Conservation (phyloP, 257 asterid species). For the Haberlea rhodopensis region DNA sequence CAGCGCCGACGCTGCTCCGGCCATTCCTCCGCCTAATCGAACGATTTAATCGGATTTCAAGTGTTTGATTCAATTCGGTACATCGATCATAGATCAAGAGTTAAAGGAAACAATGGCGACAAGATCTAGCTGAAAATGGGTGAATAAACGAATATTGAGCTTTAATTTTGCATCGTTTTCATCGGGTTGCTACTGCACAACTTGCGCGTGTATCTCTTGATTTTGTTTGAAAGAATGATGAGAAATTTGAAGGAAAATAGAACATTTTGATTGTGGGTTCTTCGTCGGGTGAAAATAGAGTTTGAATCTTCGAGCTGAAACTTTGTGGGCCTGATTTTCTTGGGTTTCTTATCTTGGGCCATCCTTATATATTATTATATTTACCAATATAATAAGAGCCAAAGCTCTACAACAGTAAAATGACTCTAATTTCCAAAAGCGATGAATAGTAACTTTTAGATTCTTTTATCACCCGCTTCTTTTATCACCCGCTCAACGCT, state of each 20-base stretch:
- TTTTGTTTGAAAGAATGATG: background rate
- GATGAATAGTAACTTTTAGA: too few species aligned
- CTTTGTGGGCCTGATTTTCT: background rate
- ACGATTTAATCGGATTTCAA: conserved; percentile 16
- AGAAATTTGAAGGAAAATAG: background rate
- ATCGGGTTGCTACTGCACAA: conserved; percentile 15
- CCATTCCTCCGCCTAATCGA: conserved; percentile 40
- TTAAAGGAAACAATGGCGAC: conserved; percentile 23
- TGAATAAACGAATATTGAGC: conserved; percentile 16
- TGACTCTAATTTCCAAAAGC: too few species aligned
- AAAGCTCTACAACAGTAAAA: too few species aligned
- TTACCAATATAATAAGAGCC: too few species aligned
- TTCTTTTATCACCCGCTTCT: too few species aligned
- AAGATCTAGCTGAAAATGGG: conserved; percentile 35
- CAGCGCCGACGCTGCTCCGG: conserved; percentile 99
- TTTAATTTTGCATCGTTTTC: conserved; percentile 19
- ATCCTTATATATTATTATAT: too few species aligned
- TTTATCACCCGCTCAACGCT: too few species aligned
- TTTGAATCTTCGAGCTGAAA: too few species aligned
- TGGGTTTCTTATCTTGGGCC: too few species aligned
- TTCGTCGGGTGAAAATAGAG: background rate
- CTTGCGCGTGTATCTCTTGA: background rate
- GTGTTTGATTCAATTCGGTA: conserved; percentile 24
- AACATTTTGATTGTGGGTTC: background rate
- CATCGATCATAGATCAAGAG: conserved; percentile 38